Evolutionary conservation across 2,329 filamentous ascomycete genomes (phyloP).

Genomic region (Alternaria tenuissima): DNA sequence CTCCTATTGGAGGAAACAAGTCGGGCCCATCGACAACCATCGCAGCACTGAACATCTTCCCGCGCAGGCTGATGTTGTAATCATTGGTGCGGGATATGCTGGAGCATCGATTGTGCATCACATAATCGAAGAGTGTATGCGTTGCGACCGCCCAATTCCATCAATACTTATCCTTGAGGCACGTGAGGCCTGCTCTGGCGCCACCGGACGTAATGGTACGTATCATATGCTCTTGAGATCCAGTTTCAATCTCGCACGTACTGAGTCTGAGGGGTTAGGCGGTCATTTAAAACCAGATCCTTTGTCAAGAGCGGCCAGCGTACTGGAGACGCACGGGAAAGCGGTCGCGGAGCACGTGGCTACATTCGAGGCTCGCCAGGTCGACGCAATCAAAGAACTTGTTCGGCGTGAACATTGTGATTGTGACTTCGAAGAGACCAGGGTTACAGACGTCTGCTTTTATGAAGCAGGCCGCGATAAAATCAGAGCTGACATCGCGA

Average conservation of each 20-base stretch:
- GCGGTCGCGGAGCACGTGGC: slow-evolving; percentile 21
- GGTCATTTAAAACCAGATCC: slow-evolving; percentile 50
- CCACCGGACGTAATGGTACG: slow-evolving; percentile 64
- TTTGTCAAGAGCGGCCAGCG: slow-evolving; percentile 16
- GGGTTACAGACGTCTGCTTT: slow-evolving; percentile 19
- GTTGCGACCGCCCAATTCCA: slow-evolving; percentile 1
- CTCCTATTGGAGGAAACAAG: slow-evolving; percentile 19
- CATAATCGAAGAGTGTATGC: slow-evolving; percentile 14
- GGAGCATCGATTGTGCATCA: slow-evolving; percentile 23
- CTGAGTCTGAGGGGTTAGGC: slow-evolving; percentile 1
- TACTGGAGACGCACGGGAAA: slow-evolving; percentile 18
- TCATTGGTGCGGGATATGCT: slow-evolving; percentile 23
- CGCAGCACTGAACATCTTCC: slow-evolving; percentile 19
- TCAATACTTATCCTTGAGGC: slow-evolving; percentile 56
- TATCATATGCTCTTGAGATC: neutral
- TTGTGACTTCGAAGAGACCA: slow-evolving; percentile 24
- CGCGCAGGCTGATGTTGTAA: slow-evolving; percentile 13
- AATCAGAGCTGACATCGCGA: slow-evolving; percentile 13
- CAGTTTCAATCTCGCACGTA: neutral
- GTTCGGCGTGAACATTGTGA: slow-evolving; percentile 17
- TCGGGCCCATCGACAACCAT: slow-evolving; percentile 17
- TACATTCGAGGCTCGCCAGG: slow-evolving; percentile 22
- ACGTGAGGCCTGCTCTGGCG: slow-evolving; percentile 59
- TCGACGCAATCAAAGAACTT: slow-evolving; percentile 15
- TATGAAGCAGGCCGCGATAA: slow-evolving; percentile 11